Evolutionary conservation across 371 early-diverging fungal species (phyloP).

Genomic region (Fennellomyces sp.): DNA sequence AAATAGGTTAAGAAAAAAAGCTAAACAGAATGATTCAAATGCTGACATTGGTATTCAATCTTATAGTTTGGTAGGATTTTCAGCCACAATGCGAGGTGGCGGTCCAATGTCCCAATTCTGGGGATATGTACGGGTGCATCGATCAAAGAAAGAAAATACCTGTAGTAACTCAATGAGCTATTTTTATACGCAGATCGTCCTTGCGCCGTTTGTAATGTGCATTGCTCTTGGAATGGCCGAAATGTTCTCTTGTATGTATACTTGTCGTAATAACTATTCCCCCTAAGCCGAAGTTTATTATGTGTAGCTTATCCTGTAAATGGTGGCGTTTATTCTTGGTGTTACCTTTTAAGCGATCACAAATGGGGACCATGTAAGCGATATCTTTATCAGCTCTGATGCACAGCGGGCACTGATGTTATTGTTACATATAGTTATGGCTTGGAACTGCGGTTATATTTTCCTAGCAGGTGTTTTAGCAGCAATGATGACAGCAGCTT

Average conservation of each 20-base stretch:
- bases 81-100: slow-evolving; percentile 23
- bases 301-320: slow-evolving; percentile 28
- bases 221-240: slow-evolving; percentile 42
- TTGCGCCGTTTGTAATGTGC: slow-evolving; percentile 35
- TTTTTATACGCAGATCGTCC: slow-evolving; percentile 33
- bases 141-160: too few species aligned
- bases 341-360: slow-evolving; percentile 28
- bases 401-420: not conserved
- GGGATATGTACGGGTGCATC: slow-evolving; percentile 15
- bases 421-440: slow-evolving; percentile 29
- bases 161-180: too few species aligned
- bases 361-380: slow-evolving; percentile 44
- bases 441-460: slow-evolving; percentile 39
- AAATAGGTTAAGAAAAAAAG: slow-evolving; percentile 21
- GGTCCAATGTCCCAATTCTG: slow-evolving; percentile 36
- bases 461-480: slow-evolving; percentile 34
- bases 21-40: not conserved
- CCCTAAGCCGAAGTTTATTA: not conserved
- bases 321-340: slow-evolving; percentile 39
- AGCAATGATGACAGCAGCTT: slow-evolving; percentile 35
- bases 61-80: slow-evolving; percentile 27
- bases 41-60: not conserved
- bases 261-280: not conserved
- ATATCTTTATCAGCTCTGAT: not conserved
- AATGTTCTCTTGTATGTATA: slow-evolving; percentile 22